Base-by-base conservation (phyloP, 176 grass and related monocot species). In the Lolium rigidum region DNA sequence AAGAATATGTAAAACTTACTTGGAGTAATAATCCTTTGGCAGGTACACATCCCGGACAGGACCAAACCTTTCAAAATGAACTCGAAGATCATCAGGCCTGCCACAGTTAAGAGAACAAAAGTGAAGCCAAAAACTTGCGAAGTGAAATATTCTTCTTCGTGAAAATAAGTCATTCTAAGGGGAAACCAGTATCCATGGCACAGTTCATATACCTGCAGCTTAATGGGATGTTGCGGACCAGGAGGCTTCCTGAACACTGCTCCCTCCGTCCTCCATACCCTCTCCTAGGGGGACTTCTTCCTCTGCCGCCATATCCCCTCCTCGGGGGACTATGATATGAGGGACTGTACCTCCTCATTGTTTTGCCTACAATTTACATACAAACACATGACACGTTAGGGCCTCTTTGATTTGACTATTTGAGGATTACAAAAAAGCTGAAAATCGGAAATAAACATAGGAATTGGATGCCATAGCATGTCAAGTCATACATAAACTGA, bases 291-390 rank as follows among this genome's bases (percentile, higher is more conserved):
- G 94, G 94, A 13, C 94, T 97, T 92, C 94, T 89, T 64, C 92
- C 92, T 83, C 95, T 91, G 24, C 89, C 84, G 35, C 90, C 88
- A 84, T 98, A 96, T 21, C 88, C 92, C 85, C 97, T 96, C 81
- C 97, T 93, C 8, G 92, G 97, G 6, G 97, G 94, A 15, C 97
- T 99, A 21, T 83, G 82, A 43, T 94, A 87, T 0, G 85, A 79
- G 49, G 94, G 94, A 74, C 94, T 99, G 82, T 96, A 94, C 86
- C 97, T 92, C 92, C 97, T 90, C 97, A 99, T 95, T 72, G 26
- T 38, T 81, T 22, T 77, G 22, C 21, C 88, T 86, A 41, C 22
- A 62, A 37, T 48, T n/a, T n/a, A 31, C 59, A 84, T 2, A 70
- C 7, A 76, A 60, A 72, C 9, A 15, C 4, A 35, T 37, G 4